Conservation (phyloP, 208 protist genomes). For the Trypanosoma theileri region DNA sequence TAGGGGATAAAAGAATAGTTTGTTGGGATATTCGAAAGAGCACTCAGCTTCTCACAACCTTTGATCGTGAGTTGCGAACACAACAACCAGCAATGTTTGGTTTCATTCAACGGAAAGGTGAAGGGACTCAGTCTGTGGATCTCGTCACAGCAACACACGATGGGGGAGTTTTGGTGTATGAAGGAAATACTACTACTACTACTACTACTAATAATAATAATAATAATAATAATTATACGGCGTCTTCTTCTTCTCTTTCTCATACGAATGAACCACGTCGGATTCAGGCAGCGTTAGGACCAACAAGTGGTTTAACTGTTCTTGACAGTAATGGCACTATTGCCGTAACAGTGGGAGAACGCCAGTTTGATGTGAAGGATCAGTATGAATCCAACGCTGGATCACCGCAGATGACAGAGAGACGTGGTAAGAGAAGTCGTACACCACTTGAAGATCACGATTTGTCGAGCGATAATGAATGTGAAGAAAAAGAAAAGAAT, state of each 20-base stretch:
- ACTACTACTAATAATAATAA: not conserved
- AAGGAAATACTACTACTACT: not conserved
- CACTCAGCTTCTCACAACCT: conserved; percentile 27
- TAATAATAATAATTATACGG: not conserved
- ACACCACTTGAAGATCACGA: conserved; percentile 11
- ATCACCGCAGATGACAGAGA: conserved; percentile 12
- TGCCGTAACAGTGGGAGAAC: conserved; percentile 30
- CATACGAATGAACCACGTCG: not conserved
- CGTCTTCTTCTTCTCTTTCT: no score
- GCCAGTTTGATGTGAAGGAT: conserved; percentile 18
- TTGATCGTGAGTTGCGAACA: conserved; percentile 35
- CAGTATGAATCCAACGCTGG: conserved; percentile 18
- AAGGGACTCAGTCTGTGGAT: conserved; percentile 7
- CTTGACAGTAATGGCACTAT: conserved; percentile 18
- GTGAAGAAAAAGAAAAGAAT: not conserved
- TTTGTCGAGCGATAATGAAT: conserved; percentile 20
- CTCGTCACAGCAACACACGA: conserved; percentile 49
- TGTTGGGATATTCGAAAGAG: conserved; percentile 71
- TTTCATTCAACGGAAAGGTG: conserved; percentile 24
- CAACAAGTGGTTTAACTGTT: conserved; percentile 33
- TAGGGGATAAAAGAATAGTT: conserved; percentile 47
- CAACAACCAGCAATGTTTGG: conserved; percentile 56
- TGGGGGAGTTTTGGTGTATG: conserved; percentile 48
- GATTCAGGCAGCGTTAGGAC: conserved; percentile 23
- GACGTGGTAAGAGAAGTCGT: conserved; percentile 21